Conservation (phyloP, 306 rosid species). For the Prunus mume region DNA sequence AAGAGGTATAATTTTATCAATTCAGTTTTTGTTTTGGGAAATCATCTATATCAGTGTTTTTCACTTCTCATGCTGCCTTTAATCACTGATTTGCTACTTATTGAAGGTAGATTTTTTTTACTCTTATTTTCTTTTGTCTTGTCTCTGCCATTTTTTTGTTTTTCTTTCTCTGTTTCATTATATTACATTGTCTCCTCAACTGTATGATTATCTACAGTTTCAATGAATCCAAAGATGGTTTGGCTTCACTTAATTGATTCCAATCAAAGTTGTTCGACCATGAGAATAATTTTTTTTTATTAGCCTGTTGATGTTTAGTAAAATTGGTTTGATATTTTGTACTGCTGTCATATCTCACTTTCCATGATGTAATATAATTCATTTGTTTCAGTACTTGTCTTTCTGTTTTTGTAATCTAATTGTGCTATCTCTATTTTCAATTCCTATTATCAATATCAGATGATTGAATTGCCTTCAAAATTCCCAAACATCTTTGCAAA, state of each 20-base stretch:
- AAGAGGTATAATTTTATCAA: conserved; percentile 50
- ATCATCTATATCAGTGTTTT: not conserved
- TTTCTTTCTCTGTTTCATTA: too few species aligned
- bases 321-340: not conserved
- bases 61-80: not conserved
- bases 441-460: conserved; percentile 43
- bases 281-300: not conserved
- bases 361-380: not conserved
- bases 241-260: too few species aligned
- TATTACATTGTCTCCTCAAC: too few species aligned
- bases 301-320: not conserved
- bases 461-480: conserved; percentile 91
- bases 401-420: not conserved
- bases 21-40: not conserved
- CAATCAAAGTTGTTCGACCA: too few species aligned
- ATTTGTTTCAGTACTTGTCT: not conserved
- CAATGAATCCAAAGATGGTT: too few species aligned
- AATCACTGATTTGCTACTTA: not conserved
- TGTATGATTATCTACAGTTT: too few species aligned
- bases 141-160: too few species aligned
- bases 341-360: not conserved
- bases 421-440: not conserved
- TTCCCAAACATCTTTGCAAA: conserved; percentile 79
- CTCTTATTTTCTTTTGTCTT: too few species aligned
- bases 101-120: too few species aligned